These are phyloP conservation scores for Leccinum ochraceum DNA, from an alignment of 768 basidiomycete species.

Conservation along the genomic window DNA sequence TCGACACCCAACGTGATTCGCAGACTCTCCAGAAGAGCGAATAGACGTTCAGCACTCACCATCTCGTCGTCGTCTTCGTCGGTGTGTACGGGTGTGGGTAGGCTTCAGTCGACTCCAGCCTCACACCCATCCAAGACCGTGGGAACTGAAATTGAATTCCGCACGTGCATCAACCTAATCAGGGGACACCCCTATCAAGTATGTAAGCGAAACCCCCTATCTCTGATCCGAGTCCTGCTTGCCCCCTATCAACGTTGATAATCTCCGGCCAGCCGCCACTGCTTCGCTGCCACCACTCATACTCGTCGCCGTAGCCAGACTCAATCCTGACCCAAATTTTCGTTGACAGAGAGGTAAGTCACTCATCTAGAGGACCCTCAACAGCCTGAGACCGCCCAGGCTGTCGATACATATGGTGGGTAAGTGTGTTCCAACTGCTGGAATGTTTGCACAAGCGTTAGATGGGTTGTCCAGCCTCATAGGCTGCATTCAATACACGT, in stretches of 20 bases:
- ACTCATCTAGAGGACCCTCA: not conserved
- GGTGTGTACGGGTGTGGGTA: slow-evolving; percentile 1
- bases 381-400: too few species aligned
- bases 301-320: too few species aligned
- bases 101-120: not conserved
- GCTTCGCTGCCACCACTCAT: too few species aligned
- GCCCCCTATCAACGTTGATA: too few species aligned
- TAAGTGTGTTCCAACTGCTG: not conserved
- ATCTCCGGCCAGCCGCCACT: too few species aligned
- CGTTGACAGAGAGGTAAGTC: not conserved
- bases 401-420: not conserved
- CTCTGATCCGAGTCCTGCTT: too few species aligned
- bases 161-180: not conserved
- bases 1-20: slow-evolving; percentile 2
- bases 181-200: not conserved
- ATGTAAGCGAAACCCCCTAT: too few species aligned
- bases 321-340: not conserved
- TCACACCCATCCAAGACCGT: slow-evolving; percentile 11
- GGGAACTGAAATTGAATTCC: slow-evolving; percentile 12
- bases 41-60: slow-evolving; percentile 40
- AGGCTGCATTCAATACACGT: too few species aligned
- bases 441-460: too few species aligned
- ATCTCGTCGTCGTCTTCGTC: slow-evolving; percentile 41
- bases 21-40: slow-evolving; percentile 6
- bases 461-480: too few species aligned